phyloP scores from a whole-genome alignment of 2,329 filamentous ascomycete genomes.

The Leptographium procerum region DNA sequence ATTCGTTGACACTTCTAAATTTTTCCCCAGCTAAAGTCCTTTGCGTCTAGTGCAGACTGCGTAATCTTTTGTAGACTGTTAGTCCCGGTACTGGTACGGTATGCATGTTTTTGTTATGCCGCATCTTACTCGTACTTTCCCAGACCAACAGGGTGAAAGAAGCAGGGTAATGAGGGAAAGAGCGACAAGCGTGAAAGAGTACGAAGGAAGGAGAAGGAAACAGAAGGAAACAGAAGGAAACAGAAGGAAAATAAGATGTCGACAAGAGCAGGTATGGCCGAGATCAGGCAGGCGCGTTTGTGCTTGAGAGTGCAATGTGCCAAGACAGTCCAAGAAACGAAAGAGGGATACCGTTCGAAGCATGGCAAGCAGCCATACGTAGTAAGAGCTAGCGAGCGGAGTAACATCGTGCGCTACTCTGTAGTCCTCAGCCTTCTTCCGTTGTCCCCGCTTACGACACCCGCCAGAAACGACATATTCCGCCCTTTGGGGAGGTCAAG shows the following conservation, averaged over 20 bases:
- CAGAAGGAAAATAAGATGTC: neutral
- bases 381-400: neutral
- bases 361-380: neutral
- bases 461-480: neutral
- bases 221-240: neutral
- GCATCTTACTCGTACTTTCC: neutral
- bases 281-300: neutral
- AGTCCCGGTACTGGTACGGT: no score
- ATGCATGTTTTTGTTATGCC: no score
- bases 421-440: neutral
- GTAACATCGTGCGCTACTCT: neutral
- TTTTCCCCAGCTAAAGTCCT: no score
- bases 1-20: constrained; percentile 4
- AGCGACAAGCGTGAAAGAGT: no score
- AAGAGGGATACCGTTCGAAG: neutral
- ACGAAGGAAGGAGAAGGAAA: no score
- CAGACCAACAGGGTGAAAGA: no score
- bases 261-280: neutral
- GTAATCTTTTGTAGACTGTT: neutral
- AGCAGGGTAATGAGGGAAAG: no score
- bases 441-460: neutral
- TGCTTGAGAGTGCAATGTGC: no score
- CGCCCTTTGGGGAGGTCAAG: no score
- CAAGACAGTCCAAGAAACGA: no score
- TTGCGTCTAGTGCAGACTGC: no score